Base-by-base conservation (phyloP, 352 stramenopile species). In the Hyaloperonospora arabidopsidis region DNA sequence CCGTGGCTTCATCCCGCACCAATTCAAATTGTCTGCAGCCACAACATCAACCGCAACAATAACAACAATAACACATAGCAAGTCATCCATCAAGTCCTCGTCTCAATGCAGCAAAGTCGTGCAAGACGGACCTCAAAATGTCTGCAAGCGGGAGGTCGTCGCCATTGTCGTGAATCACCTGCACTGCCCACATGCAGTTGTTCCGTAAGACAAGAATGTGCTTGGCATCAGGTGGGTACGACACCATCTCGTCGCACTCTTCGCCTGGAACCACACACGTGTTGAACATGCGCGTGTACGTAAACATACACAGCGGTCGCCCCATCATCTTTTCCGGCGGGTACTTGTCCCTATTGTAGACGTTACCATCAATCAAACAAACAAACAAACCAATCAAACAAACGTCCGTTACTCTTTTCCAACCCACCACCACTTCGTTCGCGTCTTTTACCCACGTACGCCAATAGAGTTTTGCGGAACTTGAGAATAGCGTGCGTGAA, bases 231-330 rank as follows among this genome's bases (percentile, higher is more conserved):
- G 90, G 86, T 49, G 95, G 89, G 56, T 96, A 97, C 72, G 63
- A 78, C 54, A 83, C 65, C 55, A 94, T 84, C 56, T 90, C 79
- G 53, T 94, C 84, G 45, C 78, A 90, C 29, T 94, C 80, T 55
- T 95, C 82, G 18, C 81, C 85, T 8, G 96, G 96, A 53, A 98
- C 93, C 19, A 97, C 78, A 70, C 92, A 98, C 45, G 93, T 93
- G 78, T 98, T 98, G 70, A 98, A 97, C 84, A 97, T 96, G 54
- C 86, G 87, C 59, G 89, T 94, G 69, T 95, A 97, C 69, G 90
- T 94, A 63, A 86, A 78, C 67, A 96, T 97, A 66, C 93, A 98
- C 35, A 98, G 65, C 34, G 91, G 89, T 18, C 87, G 81, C 17
- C 89, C 86, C 65, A 96, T 95, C 65, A 98, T 94, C 56, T 89